phyloP scores from a whole-genome alignment of 768 basidiomycete genomes.

The Ephemerocybe angulata region DNA sequence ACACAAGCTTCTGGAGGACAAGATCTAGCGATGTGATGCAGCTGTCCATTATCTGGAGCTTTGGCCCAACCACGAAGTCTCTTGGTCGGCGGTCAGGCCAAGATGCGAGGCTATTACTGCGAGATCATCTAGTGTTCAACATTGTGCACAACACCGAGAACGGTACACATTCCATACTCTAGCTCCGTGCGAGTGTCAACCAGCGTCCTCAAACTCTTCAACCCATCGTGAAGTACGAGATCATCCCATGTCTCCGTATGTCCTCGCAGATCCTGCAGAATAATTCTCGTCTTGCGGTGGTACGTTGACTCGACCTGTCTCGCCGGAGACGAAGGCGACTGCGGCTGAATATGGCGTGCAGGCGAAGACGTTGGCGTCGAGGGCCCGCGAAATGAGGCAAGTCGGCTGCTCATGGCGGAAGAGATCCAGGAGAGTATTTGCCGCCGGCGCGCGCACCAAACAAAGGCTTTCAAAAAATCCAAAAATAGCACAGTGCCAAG shows the following conservation, averaged over 20 bases:
- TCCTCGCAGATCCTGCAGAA: constrained; percentile 63
- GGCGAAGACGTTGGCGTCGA: constrained; percentile 73
- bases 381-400: constrained; percentile 77
- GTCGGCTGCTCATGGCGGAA: constrained; percentile 38
- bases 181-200: constrained; percentile 81
- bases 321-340: constrained; percentile 41
- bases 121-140: constrained; percentile 3
- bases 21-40: constrained; percentile 55
- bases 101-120: constrained; percentile 65
- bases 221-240: constrained; percentile 72
- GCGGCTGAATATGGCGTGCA: constrained; percentile 40
- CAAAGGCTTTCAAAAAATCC: constrained; percentile 16
- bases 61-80: constrained; percentile 58
- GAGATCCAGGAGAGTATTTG: constrained; percentile 18
- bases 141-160: neutral
- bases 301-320: constrained; percentile 68
- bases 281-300: constrained; percentile 71
- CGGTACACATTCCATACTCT: constrained; percentile 51
- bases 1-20: constrained; percentile 64
- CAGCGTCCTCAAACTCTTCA: constrained; percentile 67
- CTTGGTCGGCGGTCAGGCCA: constrained; percentile 56
- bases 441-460: constrained; percentile 15
- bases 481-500: neutral
- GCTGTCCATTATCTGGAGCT: constrained; percentile 64
- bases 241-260: constrained; percentile 79